phyloP scores from a whole-genome alignment of 306 rosid genomes.

The Vachellia pachyceras region DNA sequence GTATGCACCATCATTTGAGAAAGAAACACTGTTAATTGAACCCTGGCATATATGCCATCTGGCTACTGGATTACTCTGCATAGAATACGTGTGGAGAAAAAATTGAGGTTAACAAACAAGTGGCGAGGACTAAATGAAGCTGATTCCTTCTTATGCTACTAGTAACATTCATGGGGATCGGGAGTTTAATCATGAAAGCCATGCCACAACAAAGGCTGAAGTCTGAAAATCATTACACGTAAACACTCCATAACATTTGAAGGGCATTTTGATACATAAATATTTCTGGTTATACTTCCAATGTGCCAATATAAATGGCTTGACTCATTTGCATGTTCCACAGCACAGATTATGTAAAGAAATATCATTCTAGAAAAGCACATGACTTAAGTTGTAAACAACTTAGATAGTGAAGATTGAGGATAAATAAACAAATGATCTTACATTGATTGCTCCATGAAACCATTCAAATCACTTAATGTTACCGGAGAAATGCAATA shows the following conservation, averaged over 20 bases:
- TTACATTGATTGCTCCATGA: neutral
- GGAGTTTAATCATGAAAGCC: neutral
- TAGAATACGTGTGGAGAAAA: neutral
- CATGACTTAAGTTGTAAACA: neutral
- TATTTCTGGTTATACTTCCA: neutral
- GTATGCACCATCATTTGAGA: conserved; percentile 80
- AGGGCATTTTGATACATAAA: neutral
- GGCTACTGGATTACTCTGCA: conserved; percentile 92
- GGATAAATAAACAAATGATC: neutral
- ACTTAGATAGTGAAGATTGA: neutral
- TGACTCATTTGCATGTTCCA: neutral
- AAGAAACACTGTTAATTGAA: conserved; percentile 79
- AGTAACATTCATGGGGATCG: neutral
- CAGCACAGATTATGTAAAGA: neutral
- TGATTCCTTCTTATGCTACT: neutral
- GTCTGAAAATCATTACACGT: neutral
- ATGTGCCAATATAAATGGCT: neutral
- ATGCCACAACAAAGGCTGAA: neutral
- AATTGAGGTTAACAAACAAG: neutral
- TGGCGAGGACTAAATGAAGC: neutral
- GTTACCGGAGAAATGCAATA: neutral
- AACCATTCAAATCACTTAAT: neutral
- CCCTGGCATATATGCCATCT: conserved; percentile 99
- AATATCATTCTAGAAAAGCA: neutral
- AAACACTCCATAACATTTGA: neutral